phyloP scores from a whole-genome alignment of 1,284 basidiomycete species.

The Papiliotrema flavescens region DNA sequence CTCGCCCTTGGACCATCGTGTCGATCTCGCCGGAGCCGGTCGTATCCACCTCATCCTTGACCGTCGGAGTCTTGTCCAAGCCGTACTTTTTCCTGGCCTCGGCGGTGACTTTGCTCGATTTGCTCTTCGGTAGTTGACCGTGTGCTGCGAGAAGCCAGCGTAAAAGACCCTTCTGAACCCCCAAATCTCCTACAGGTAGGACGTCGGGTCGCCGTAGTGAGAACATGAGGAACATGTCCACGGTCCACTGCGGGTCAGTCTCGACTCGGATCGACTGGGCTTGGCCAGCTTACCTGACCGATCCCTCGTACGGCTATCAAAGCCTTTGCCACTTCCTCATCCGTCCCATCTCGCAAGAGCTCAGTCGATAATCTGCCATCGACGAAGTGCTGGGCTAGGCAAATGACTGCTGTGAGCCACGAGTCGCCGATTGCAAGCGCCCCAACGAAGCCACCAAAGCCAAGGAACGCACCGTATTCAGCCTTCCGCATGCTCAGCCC shows the following conservation, averaged over 20 bases:
- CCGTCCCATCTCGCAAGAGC: conserved; percentile 64
- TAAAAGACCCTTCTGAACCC: conserved; percentile 72
- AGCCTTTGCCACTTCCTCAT: conserved; percentile 70
- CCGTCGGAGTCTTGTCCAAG: conserved; percentile 6
- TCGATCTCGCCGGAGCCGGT: conserved; percentile 14
- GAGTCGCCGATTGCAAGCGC: not conserved
- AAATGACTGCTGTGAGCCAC: conserved; percentile 58
- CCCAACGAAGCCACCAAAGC: not conserved
- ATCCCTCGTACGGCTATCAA: conserved; percentile 76
- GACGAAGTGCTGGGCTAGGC: conserved; percentile 70
- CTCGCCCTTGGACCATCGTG: conserved; percentile 5
- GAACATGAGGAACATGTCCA: conserved; percentile 88
- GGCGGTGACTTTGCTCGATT: conserved; percentile 7
- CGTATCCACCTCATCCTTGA: conserved; percentile 7
- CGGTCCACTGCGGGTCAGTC: conserved; percentile 48
- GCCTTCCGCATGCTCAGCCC: conserved; percentile 77
- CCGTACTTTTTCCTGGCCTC: conserved; percentile 8
- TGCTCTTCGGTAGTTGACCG: conserved; percentile 37
- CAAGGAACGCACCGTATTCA: conserved; percentile 64
- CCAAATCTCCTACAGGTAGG: conserved; percentile 75
- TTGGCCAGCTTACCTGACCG: conserved; percentile 57
- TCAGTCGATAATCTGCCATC: conserved; percentile 71
- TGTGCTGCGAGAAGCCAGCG: conserved; percentile 71
- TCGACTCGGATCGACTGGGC: not conserved
- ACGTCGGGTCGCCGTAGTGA: conserved; percentile 76